Evolutionary conservation across 441 rosid genomes (phyloP).

Genomic region (Syzygium malaccense): DNA sequence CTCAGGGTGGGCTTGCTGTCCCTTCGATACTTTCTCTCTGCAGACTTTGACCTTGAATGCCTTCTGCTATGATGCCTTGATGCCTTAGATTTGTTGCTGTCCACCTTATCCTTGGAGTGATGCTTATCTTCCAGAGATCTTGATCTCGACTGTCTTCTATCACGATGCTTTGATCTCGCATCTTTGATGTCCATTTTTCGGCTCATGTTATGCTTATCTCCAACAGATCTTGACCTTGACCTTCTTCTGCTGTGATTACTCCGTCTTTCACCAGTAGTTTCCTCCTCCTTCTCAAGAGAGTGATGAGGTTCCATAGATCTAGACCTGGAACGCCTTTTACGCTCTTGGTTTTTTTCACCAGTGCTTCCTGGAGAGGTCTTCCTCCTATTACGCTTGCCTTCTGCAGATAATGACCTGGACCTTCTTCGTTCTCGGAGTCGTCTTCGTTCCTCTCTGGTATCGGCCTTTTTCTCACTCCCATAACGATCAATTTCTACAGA

Average conservation of each 20-base stretch:
- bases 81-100: neutral
- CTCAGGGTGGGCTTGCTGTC: constrained; percentile 15
- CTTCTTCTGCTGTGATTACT: neutral
- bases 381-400: constrained; percentile 26
- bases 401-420: constrained; percentile 56
- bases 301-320: constrained; percentile 12
- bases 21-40: constrained; percentile 2
- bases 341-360: constrained; percentile 42
- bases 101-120: constrained; percentile 5
- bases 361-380: constrained; percentile 42
- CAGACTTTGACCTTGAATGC: constrained; percentile 11
- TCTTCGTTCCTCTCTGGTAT: constrained; percentile 29
- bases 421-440: constrained; percentile 39
- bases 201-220: constrained; percentile 20
- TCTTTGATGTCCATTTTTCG: constrained; percentile 12
- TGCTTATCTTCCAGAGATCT: constrained; percentile 7
- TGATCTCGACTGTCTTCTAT: constrained; percentile 6
- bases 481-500: constrained; percentile 36
- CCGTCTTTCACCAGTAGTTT: neutral
- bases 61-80: constrained; percentile 2
- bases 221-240: constrained; percentile 40
- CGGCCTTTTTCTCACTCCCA: constrained; percentile 30
- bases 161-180: constrained; percentile 14
- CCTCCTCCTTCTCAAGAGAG: neutral
- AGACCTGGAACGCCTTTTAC: constrained; percentile 33